Percentiles rank a stretch among this genome's conserved stretches.
Conservation (phyloP, 345 rosid species). For the Populus ilicifolia region DNA sequence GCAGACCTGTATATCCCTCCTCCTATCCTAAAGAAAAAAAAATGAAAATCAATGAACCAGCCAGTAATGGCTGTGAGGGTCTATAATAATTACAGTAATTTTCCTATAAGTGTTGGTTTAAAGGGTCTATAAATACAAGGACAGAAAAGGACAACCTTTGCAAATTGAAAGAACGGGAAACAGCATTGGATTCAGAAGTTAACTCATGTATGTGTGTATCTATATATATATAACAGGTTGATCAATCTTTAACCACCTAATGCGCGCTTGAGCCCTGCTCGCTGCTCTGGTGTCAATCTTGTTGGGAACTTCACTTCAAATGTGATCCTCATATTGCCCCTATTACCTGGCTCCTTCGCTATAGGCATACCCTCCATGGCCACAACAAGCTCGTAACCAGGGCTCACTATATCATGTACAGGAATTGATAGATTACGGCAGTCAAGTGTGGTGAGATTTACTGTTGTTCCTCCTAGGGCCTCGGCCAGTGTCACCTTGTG, state of each 20-base stretch:
- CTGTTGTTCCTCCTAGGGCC: constrained; percentile 75
- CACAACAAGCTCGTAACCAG: constrained; percentile 75
- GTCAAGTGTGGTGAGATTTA: constrained; percentile 56
- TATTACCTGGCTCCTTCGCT: constrained; percentile 67
- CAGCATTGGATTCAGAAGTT: not conserved
- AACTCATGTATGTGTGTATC: not conserved
- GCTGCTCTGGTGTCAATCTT: constrained; percentile 62
- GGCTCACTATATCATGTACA: constrained; percentile 66
- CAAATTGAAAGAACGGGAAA: not conserved
- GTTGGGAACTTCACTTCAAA: constrained; percentile 88
- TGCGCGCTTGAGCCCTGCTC: constrained; percentile 66
- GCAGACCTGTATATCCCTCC: not conserved
- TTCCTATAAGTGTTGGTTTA: not conserved
- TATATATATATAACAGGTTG: not conserved
- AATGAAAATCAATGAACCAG: not conserved
- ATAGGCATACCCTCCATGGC: constrained; percentile 91
- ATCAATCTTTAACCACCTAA: constrained; percentile 45
- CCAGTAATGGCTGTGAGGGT: not conserved
- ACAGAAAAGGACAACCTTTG: not conserved
- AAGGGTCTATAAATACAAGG: not conserved
- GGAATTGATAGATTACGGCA: constrained; percentile 57
- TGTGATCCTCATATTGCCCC: constrained; percentile 69
- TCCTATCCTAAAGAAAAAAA: not conserved
- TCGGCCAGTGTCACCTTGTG: constrained; percentile 62
- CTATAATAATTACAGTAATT: not conserved